Conservation (phyloP, 352 stramenopile species). For the Elongisporangium senticosum region DNA sequence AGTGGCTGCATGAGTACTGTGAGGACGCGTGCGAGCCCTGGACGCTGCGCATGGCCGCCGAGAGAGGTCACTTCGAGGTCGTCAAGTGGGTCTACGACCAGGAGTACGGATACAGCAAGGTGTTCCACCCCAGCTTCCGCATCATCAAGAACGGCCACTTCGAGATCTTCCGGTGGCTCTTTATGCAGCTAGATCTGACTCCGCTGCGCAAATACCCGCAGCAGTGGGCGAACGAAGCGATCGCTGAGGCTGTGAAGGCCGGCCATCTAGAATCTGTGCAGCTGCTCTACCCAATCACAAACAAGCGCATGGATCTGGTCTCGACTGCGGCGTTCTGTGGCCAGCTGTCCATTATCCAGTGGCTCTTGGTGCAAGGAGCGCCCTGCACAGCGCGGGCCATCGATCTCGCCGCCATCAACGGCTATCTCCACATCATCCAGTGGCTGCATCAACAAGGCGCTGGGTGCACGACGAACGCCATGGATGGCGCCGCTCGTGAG, state of each 20-base stretch:
- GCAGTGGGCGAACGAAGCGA: background rate
- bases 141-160: background rate
- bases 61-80: background rate
- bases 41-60: background rate
- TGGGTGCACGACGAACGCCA: slow-evolving; percentile 4
- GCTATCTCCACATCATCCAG: slow-evolving; percentile 24
- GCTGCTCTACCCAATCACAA: background rate
- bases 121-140: background rate
- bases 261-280: background rate
- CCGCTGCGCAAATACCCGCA: background rate
- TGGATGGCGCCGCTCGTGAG: slow-evolving; percentile 3
- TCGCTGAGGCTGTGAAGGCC: background rate
- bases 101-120: background rate
- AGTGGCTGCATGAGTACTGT: slow-evolving; percentile 6
- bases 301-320: background rate
- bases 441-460: slow-evolving; percentile 19
- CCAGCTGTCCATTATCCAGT: background rate
- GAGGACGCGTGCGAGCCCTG: background rate
- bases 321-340: background rate
- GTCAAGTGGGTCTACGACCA: background rate
- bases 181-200: background rate
- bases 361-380: background rate
- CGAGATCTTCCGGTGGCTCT: background rate
- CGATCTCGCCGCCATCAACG: slow-evolving; percentile 26
- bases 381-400: slow-evolving; percentile 27